Conservation (phyloP, 2,329 filamentous ascomycete genomes). For the Sclerotinia subarctica region DNA sequence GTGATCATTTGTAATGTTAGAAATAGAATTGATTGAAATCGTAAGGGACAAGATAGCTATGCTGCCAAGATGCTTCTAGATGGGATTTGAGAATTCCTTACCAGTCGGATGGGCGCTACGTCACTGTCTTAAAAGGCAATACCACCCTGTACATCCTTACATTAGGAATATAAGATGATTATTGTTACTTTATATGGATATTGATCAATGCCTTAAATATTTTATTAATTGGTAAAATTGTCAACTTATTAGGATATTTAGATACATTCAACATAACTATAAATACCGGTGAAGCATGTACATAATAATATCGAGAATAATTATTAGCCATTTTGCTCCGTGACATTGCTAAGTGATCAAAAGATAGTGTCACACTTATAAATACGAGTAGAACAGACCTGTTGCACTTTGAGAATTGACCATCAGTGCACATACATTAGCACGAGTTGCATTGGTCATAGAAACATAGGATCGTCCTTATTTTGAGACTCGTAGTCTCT, state of each 20-base stretch:
- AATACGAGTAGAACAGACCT: too few relatives aligned
- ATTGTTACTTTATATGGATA: too few relatives aligned
- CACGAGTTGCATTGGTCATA: neutral
- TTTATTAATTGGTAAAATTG: neutral
- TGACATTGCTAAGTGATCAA: too few relatives aligned
- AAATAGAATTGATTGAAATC: neutral
- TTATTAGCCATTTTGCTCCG: too few relatives aligned
- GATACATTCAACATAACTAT: too few relatives aligned
- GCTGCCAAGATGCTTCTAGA: neutral
- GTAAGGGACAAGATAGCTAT: neutral
- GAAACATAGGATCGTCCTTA: neutral
- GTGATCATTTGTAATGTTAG: neutral
- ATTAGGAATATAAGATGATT: neutral
- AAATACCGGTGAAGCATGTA: too few relatives aligned
- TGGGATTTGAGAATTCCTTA: neutral
- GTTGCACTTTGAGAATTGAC: too few relatives aligned
- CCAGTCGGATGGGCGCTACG: neutral
- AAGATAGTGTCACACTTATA: too few relatives aligned
- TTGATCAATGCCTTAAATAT: neutral
- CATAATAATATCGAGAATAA: too few relatives aligned
- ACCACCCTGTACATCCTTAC: neutral
- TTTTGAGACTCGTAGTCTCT: slow-evolving; percentile 33
- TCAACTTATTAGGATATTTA: too few relatives aligned
- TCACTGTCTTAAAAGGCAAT: neutral
- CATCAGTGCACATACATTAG: too few relatives aligned